These are phyloP conservation scores for Microsporum ferrugineum DNA, from an alignment of 2,329 filamentous ascomycete genomes.

Conservation along the genomic window DNA sequence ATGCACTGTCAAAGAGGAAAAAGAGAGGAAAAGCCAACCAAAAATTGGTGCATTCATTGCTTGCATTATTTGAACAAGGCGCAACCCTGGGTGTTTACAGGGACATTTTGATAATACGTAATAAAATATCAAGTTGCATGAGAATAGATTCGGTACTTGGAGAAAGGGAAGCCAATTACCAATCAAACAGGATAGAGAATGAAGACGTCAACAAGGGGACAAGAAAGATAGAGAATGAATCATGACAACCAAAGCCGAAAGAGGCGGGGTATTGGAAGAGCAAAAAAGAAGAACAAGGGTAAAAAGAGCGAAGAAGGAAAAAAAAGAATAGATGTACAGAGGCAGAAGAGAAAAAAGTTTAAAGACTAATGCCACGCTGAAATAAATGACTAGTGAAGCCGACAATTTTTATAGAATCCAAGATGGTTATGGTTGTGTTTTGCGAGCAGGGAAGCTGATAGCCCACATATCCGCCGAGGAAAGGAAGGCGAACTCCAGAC, in stretches of 20 bases:
- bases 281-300: not conserved
- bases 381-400: not conserved
- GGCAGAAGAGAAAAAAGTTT: not conserved
- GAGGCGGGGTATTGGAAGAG: not conserved
- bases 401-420: not conserved
- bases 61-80: not conserved
- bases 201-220: not conserved
- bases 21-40: not conserved
- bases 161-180: not conserved
- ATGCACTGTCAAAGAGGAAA: not conserved
- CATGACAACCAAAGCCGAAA: not conserved
- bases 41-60: not conserved
- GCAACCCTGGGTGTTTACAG: not conserved
- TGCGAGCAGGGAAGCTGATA: not conserved
- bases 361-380: not conserved
- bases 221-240: not conserved
- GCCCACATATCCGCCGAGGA: not conserved
- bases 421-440: not conserved
- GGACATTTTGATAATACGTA: not conserved
- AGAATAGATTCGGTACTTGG: not conserved
- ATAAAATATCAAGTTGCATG: not conserved
- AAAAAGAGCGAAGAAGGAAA: not conserved
- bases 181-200: not conserved
- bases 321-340: not conserved
- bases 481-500: not conserved